Evolutionary conservation across 1,139 yeast genomes (phyloP), one percentile per base, ranked within the genome.

Genomic region (Citeromyces hawaiiensis): DNA sequence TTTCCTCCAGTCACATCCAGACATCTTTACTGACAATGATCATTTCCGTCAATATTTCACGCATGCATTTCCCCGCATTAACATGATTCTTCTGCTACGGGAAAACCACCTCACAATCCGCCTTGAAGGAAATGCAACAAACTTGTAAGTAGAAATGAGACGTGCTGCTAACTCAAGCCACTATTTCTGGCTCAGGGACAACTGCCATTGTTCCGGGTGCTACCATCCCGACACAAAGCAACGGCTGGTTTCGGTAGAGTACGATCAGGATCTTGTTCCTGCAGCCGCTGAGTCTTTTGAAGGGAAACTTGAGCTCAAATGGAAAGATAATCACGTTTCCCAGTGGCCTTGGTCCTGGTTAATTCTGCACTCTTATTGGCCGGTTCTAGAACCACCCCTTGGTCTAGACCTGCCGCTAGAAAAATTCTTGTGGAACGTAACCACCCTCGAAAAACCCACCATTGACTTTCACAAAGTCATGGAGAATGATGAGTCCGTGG

Each of bases 101-200:
- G 37, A 19, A 4, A 17, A 21, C 29, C 15, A 35, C 37, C 27
- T 19, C 27, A 17, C 23, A 10, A 14, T 18, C 8, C 16, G n/a
- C 15, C 10, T 16, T 14, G 10, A n/a, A 23, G 8, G 6, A 7
- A 21, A 2, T 8, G 10, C 6, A 5, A 11, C 38, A n/a, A 39
- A 39, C 29, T 18, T 30, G 33, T 36, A 19, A 19, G 36, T 19
- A 11, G 3, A 9, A 9, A n/a, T 18, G 31, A 39, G 32, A 14
- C 36, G 36, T n/a, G 32, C 15, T 16, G 8, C 37, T 35, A 13
- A 14, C 25, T 25, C 21, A 14, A 51, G 53, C 43, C 81, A 76
- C 54, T 56, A 68, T 54, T 64, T 80, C 41, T 80, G 87, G 87
- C 63, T 81, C 25, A 61, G 88, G 39, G 91, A 81, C 54, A 70